These are phyloP conservation scores for Chlorella variabilis DNA, from an alignment of 163 green algal species.

Conservation along the genomic window DNA sequence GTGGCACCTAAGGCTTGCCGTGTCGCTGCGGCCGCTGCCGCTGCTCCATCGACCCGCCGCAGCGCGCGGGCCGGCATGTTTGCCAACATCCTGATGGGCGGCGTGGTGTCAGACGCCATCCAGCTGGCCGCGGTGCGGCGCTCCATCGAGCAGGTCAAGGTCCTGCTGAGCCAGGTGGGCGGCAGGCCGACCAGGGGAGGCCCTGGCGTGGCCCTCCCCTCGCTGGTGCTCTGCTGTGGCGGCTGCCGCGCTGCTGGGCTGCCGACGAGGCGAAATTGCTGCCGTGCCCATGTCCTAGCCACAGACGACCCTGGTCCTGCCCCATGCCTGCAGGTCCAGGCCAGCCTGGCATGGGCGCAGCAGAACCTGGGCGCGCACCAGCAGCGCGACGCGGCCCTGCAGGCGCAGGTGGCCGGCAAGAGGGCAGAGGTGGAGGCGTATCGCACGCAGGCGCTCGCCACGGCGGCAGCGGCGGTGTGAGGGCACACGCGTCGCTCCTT, in stretches of 20 bases:
- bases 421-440: neutral
- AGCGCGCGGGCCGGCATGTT: slow-evolving; percentile 15
- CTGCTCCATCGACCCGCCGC: neutral
- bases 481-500: too few relatives aligned
- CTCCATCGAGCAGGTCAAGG: slow-evolving; percentile 6
- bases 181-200: too few relatives aligned
- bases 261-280: too few relatives aligned
- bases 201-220: too few relatives aligned
- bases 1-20: too few relatives aligned
- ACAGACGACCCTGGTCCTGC: too few relatives aligned
- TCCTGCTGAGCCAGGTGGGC: neutral
- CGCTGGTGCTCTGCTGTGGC: too few relatives aligned
- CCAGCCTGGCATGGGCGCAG: slow-evolving; percentile 6
- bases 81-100: slow-evolving; percentile 9
- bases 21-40: neutral
- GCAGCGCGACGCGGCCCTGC: neutral
- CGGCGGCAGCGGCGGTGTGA: too few relatives aligned
- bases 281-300: too few relatives aligned
- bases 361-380: slow-evolving; percentile 25
- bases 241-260: too few relatives aligned
- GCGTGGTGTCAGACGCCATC: neutral
- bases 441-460: neutral
- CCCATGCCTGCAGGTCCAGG: slow-evolving; percentile 17
- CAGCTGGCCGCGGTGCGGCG: slow-evolving; percentile 19
- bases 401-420: neutral